phyloP scores from a whole-genome alignment of 805 yeast genomes.

The Suhomyces kilbournensis region DNA sequence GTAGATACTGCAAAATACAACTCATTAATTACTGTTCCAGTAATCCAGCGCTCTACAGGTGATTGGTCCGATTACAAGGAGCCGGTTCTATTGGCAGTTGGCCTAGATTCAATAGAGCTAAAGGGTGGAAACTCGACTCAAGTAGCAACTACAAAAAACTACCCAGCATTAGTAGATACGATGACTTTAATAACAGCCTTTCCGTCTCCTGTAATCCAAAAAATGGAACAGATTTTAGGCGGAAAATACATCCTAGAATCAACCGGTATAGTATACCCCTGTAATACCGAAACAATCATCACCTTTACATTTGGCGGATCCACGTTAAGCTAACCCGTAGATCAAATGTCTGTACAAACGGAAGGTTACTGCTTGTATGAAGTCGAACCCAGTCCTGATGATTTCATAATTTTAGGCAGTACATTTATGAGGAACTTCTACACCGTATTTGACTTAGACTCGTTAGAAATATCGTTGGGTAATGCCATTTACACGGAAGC shows the following conservation, averaged over 20 bases:
- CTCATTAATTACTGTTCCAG: neutral
- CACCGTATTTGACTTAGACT: neutral
- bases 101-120: neutral
- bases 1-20: conserved; percentile 17
- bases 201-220: neutral
- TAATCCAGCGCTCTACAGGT: neutral
- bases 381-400: neutral
- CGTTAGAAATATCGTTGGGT: neutral
- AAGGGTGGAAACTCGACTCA: neutral
- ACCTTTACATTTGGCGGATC: neutral
- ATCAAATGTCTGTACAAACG: neutral
- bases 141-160: neutral
- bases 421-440: neutral
- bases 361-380: neutral
- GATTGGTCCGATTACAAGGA: neutral
- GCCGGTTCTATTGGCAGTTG: neutral
- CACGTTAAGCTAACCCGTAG: neutral
- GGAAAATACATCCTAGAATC: neutral
- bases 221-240: neutral
- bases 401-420: neutral
- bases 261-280: neutral
- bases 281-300: neutral
- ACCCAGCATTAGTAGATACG: neutral
- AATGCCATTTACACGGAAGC: neutral
- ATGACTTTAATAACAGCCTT: neutral